Evolutionary conservation across 2,329 filamentous ascomycete genomes (phyloP), one percentile per base, ranked within the genome.

Genomic region (Davidsoniella australis): DNA sequence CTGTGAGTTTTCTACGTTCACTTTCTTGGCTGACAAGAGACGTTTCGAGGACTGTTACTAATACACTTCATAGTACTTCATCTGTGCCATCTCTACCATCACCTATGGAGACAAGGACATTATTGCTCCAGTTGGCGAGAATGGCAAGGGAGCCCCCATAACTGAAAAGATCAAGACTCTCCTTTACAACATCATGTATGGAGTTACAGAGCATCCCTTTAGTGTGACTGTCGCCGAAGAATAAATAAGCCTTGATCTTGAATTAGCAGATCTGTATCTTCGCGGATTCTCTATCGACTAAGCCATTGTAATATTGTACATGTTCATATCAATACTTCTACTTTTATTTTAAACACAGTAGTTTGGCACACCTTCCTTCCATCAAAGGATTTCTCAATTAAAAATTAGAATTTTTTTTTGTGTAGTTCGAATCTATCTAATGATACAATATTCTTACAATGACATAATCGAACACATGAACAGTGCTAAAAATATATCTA

Each of bases 181-280:
- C 73, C 66, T 87, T 55, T 68, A 70, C 55, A 76, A 80, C 56
- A 84, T 87, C 64, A 85, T 85, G 78, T 86, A 81, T 61, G 82
- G 82, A 53, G 72, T 72, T 51, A 75, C 72, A 58, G 59, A 78
- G 51, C 80, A 86, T 61, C 66, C 74, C 44, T 87, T 82, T 81
- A 78, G 74, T 36, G 72, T 84, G 49, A 70, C 82, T 36, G 70
- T 87, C 36, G 67, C 75, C 47, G 78, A 78, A 58, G 57, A 67
- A 59, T 66, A 62, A 58, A 59, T 66, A 62, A 58, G 53, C 3
- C 17, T 29, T 33, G 2, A 10, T 3, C 29, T 9, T 23, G 4
- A 23, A 23, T 23, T 23, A 5, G 4, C 20, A 5, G 20, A 5
- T 23, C 18, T 18, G 5, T 23, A 4, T 23, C 20, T 23, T 23